Base-by-base conservation (phyloP, 805 yeast genomes). In the Ogataea minuta region DNA sequence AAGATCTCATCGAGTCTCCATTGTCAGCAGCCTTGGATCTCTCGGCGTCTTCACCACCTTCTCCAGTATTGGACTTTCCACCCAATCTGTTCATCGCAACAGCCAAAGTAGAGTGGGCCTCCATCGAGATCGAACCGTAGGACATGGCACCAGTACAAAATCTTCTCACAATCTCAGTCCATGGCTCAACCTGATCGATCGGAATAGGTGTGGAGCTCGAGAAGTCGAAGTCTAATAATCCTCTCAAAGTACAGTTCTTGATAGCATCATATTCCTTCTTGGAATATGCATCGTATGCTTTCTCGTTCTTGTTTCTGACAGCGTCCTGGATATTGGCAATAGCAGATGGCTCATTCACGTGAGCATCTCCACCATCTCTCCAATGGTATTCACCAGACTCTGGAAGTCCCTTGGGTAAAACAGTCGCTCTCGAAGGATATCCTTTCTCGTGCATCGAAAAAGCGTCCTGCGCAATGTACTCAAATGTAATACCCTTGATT, bases 111-210 rank as follows among this genome's bases (percentile, higher is more conserved):
- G 97, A 88, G 67, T 91, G 99, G 2, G 97, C 90, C 67, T 91
- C 99, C 95, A 90, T 85, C 4, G 98, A 91, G 59, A 91, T 91
- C 34, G 98, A 91, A 59, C 99, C 99, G 60, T 93, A 91, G 2
- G 97, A 90, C 99, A 91, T 91, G 37, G 99, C 99, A 70, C 99
- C 99, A n/a, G 99, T 90, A 49, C 90, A 90, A 62, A 93, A 93
- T 56, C 99, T 78, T 56, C 96, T 81, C 23, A 90, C 99, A 63
- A 91, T 91, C 64, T 91, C 99, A 25, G 98, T 93, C 99, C 99
- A 91, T 31, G 99, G 99, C 71, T 91, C 99, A 52, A 91, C 99
- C 68, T 93, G 98, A 59, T 91, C 99, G 47, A 91, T 69, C 41
- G 99, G 97, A 38, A 91, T 93, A 4, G 90, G 76, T 4, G 71